Evolutionary conservation across 2,329 filamentous ascomycete genomes (phyloP).

Genomic region (Hirsutella minnesotensis): DNA sequence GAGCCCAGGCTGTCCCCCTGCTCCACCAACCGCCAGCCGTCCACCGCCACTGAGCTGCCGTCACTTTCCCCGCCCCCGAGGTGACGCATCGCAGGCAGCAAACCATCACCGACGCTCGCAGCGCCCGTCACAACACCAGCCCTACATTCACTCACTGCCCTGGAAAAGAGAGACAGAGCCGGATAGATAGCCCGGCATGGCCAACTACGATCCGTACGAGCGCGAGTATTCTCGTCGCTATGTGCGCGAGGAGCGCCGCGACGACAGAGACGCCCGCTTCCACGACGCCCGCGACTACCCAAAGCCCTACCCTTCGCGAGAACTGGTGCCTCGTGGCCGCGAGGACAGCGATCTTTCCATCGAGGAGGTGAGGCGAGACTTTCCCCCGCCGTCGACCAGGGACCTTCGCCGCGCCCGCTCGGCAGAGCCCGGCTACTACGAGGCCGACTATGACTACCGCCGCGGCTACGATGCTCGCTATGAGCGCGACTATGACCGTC

Average conservation of each 20-base stretch:
- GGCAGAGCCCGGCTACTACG: conserved; percentile 47
- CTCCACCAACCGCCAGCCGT: no score
- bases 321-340: conserved; percentile 46
- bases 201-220: conserved; percentile 44
- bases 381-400: conserved; percentile 53
- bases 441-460: conserved; percentile 36
- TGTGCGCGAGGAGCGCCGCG: conserved; percentile 41
- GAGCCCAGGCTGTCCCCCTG: no score
- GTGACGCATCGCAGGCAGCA: no score
- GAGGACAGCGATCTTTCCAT: conserved; percentile 65
- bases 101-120: no score
- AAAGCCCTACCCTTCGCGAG: conserved; percentile 32
- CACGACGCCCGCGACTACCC: conserved; percentile 39
- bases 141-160: neutral
- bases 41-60: no score
- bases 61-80: no score
- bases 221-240: conserved; percentile 37
- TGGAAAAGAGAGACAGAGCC: neutral
- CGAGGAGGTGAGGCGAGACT: conserved; percentile 77
- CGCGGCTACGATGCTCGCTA: conserved; percentile 36
- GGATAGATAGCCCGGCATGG: no score
- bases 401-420: conserved; percentile 52
- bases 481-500: conserved; percentile 19
- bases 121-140: no score
- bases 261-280: conserved; percentile 40